Evolutionary conservation across 768 basidiomycete species (phyloP), one percentile per base, ranked within the genome.

Genomic region (Tulasnella sp.): DNA sequence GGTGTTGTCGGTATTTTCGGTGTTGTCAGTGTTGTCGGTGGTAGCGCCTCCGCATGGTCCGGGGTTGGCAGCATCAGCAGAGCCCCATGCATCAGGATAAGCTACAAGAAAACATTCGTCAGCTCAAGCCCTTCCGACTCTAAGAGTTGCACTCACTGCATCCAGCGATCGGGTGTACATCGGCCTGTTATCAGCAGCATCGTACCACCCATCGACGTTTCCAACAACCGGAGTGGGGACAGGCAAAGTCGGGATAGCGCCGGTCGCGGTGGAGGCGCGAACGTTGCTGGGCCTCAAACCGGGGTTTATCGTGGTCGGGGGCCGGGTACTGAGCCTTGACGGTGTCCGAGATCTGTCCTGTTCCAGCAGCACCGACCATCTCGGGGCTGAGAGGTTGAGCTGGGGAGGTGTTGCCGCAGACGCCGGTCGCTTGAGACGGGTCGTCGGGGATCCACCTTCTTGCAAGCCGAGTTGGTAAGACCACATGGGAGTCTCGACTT

Each of bases 371-470:
- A 41, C 67, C 67, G n/a, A 89, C 90, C 80, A 84, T 84, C 92
- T 74, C 73, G 16, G 77, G 70, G 1, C 75, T 69, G 19, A 70
- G 86, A 65, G 42, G 87, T 86, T 64, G 80, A 67, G 39, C 76
- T 5, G 73, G 73, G 16, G 52, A 62, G n/a, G 39, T 62, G 9
- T 22, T 73, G 39, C 77, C 77, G 80, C 96, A 99, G 47, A 79
- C 80, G 22, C 95, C 95, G 36, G 82, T 81, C 5, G 92, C 89
- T 0, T 80, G 79, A 74, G 95, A 87, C 47, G 95, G 97, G 81
- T 99, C 93, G 4, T 76, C 83, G 8, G 97, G 96, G 83, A 98
- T 90, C 92, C 94, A 99, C 94, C 95, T 42, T 97, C 82, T 76
- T 92, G 82, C 66, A 96, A 84, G 39, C 96, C 97, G 59, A 97